These are phyloP conservation scores for Bipolaris bicolor DNA, from an alignment of 2,329 filamentous ascomycete species.

Conservation along the genomic window DNA sequence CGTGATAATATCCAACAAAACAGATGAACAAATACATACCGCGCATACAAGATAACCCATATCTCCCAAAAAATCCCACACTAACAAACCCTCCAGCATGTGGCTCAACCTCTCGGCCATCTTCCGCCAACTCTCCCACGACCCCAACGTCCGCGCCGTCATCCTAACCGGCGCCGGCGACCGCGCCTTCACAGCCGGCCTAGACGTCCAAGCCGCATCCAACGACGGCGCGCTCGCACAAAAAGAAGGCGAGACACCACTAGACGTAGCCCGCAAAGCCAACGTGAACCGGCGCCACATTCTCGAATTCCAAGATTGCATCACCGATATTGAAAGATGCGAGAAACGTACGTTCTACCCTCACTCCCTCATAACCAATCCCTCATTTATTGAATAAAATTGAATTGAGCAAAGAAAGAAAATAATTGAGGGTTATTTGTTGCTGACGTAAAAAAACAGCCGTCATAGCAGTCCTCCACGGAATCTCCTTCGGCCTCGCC, in stretches of 20 bases:
- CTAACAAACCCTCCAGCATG: constrained; percentile 60
- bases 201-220: constrained; percentile 77
- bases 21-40: no score
- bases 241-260: constrained; percentile 28
- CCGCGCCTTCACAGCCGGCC: constrained; percentile 81
- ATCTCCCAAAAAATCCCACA: not conserved
- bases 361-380: no score
- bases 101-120: constrained; percentile 80
- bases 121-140: constrained; percentile 73
- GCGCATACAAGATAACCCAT: not conserved
- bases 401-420: not conserved
- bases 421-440: not conserved
- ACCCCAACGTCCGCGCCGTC: constrained; percentile 75
- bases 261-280: constrained; percentile 67
- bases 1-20: not conserved
- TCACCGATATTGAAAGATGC: constrained; percentile 79
- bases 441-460: not conserved
- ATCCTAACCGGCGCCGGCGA: constrained; percentile 82
- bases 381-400: no score
- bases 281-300: constrained; percentile 67
- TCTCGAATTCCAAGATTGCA: constrained; percentile 77
- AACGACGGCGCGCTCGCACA: constrained; percentile 55
- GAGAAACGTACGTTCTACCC: constrained; percentile 66
- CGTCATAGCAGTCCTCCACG: constrained; percentile 46
- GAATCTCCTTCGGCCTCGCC: constrained; percentile 46